phyloP scores from a whole-genome alignment of 2,329 filamentous ascomycete genomes.

The Davidsoniella eucalypti region DNA sequence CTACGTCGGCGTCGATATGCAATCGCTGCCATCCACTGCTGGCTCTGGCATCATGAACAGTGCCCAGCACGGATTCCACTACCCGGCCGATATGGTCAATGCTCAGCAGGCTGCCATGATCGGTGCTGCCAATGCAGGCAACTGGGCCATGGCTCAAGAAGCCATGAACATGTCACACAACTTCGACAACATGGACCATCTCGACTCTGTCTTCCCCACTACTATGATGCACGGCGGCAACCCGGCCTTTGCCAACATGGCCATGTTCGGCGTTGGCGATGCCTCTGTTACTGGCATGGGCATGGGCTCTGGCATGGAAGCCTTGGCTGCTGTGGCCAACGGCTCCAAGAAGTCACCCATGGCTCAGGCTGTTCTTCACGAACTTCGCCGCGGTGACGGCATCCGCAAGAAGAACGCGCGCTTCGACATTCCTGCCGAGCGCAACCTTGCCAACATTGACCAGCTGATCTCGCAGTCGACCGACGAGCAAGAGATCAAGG shows the following conservation, averaged over 20 bases:
- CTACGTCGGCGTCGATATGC: constrained; percentile 44
- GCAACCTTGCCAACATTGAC: constrained; percentile 90
- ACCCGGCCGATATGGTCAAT: background rate
- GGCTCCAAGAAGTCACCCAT: constrained; percentile 30
- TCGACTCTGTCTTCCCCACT: constrained; percentile 40
- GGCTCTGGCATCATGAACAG: constrained; percentile 19
- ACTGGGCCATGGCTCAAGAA: constrained; percentile 33
- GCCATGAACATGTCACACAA: constrained; percentile 54
- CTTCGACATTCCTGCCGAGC: constrained; percentile 89
- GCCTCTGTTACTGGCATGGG: background rate
- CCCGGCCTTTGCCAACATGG: constrained; percentile 38
- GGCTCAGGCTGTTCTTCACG: constrained; percentile 24
- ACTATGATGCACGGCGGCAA: constrained; percentile 29
- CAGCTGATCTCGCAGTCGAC: constrained; percentile 74
- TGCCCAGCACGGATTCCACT: background rate
- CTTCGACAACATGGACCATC: constrained; percentile 42
- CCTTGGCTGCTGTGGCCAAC: constrained; percentile 33
- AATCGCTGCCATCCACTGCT: constrained; percentile 46
- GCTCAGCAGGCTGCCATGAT: background rate
- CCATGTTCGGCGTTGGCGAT: constrained; percentile 32
- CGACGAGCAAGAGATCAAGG: constrained; percentile 88
- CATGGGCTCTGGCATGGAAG: constrained; percentile 19
- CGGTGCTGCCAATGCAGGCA: constrained; percentile 34
- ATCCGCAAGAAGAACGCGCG: constrained; percentile 98
- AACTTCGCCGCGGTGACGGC: constrained; percentile 63